These are phyloP conservation scores for Phytophthora fragariae DNA, from an alignment of 352 stramenopile genomes.

Conservation along the genomic window DNA sequence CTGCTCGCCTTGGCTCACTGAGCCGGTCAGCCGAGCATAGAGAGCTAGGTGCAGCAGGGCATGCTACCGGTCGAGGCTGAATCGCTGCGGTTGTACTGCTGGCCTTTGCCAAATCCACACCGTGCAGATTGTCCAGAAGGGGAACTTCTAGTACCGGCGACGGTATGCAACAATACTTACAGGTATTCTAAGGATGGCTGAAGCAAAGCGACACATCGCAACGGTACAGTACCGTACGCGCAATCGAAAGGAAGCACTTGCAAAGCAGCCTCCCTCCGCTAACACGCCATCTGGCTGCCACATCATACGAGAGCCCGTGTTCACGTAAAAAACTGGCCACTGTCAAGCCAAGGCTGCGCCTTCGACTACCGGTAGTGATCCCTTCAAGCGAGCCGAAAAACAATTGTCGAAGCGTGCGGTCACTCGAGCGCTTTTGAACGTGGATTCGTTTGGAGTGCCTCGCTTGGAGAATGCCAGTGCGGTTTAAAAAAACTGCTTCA, in stretches of 20 bases:
- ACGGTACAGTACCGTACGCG: neutral
- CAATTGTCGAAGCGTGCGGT: neutral
- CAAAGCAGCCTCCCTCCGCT: neutral
- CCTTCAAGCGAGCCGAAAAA: neutral
- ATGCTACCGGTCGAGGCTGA: neutral
- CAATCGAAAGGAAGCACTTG: neutral
- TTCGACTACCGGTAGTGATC: neutral
- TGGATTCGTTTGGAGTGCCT: neutral
- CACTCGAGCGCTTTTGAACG: neutral
- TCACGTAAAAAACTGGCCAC: neutral
- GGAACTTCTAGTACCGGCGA: neutral
- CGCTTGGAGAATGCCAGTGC: neutral
- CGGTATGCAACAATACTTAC: too few relatives aligned
- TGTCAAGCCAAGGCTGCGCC: neutral
- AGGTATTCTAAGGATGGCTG: neutral
- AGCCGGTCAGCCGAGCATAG: neutral
- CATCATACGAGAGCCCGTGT: constrained; percentile 8
- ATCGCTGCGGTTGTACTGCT: neutral
- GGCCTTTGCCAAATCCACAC: constrained; percentile 29
- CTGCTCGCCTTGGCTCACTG: constrained; percentile 11
- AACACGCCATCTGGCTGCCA: constrained; percentile 18
- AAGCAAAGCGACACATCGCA: neutral
- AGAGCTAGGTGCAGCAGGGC: neutral
- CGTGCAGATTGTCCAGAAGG: constrained; percentile 13
- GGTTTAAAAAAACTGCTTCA: neutral